Evolutionary conservation across 2,329 filamentous ascomycete species (phyloP), one percentile per base, ranked within the genome.

Genomic region (Pseudocercospora fuligena): DNA sequence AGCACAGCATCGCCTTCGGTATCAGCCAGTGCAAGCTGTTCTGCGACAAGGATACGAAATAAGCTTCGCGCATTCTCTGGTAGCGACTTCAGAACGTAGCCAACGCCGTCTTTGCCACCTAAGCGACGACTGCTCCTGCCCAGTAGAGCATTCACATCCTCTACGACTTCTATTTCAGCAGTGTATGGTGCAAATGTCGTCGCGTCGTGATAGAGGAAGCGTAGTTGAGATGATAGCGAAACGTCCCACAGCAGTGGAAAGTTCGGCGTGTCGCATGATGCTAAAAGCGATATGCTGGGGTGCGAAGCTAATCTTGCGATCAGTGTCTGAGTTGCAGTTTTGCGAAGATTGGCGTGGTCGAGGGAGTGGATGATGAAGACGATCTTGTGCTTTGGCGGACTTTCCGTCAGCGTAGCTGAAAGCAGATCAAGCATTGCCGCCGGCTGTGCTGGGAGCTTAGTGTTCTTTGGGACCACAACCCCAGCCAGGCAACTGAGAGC

Each of bases 201-300:
- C 74, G 91, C 91, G 81, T 99, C 94, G 81, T 99, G 95, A 80
- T 96, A 97, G 29, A 93, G 83, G 72, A 97, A 94, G 77, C 92
- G 91, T 80, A 94, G 92, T 29, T 91, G 88, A 16, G 92, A 90
- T 56, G 92, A 90, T n/a, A 94, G 85, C 63, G 89, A 90, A 61
- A 92, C 90, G 79, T 97, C 93, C 94, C 94, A 99, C 60, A 98
- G 85, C 1, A 97, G 81, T 0, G 92, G 83, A 75, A 97, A 97
- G 73, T 92, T 92, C 6, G 94, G 93, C 8, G 92, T 93, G 80
- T 98, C 94, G 64, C 90, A 91, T 1, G 93, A 96, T 72, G 90
- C 92, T 31, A 96, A 79, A 27, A 98, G 82, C 61, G 85, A 87
- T 68, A 98, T 85, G 46, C 84, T 85, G 0, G 90, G 88, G 73